phyloP scores from a whole-genome alignment of 768 basidiomycete species.

The Boletus reticuloceps region DNA sequence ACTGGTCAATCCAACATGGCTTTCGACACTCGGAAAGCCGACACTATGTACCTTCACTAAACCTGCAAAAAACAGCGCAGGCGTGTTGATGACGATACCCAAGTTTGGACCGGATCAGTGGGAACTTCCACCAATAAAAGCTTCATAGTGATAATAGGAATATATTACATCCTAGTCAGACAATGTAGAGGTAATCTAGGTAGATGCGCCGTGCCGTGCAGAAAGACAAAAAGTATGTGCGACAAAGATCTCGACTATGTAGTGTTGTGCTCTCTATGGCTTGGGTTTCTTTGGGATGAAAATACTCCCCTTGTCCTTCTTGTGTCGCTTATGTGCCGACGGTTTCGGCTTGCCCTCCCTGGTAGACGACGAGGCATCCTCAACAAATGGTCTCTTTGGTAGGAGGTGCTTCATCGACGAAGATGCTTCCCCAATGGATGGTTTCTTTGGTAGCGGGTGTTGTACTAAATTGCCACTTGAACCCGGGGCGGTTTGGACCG shows the following conservation, averaged over 20 bases:
- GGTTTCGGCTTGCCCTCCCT: conserved; percentile 24
- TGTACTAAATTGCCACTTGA: conserved; percentile 8
- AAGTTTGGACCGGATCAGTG: conserved; percentile 83
- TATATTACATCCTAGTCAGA: conserved; percentile 13
- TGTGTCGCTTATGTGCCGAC: conserved; percentile 30
- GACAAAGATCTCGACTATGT: background rate
- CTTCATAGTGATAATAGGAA: conserved; percentile 18
- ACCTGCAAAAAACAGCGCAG: conserved; percentile 65
- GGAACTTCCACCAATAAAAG: conserved; percentile 70
- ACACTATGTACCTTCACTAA: conserved; percentile 88
- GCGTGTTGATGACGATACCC: conserved; percentile 73
- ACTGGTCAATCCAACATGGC: conserved; percentile 83
- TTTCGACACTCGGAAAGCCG: conserved; percentile 74
- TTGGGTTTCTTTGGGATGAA: conserved; percentile 64
- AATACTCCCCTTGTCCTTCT: conserved; percentile 38
- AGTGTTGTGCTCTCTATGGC: conserved; percentile 14
- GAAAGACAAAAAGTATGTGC: background rate
- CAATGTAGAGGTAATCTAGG: conserved; percentile 7
- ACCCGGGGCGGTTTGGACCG: background rate
- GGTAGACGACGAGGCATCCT: too few species aligned
- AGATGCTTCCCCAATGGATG: conserved; percentile 15
- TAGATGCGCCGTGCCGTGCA: background rate
- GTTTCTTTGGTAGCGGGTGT: conserved; percentile 21
- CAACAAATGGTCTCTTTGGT: too few species aligned
- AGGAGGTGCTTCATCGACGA: conserved; percentile 5